These are phyloP conservation scores for Casuarina equisetifolia DNA, from an alignment of 306 rosid species.

Conservation along the genomic window DNA sequence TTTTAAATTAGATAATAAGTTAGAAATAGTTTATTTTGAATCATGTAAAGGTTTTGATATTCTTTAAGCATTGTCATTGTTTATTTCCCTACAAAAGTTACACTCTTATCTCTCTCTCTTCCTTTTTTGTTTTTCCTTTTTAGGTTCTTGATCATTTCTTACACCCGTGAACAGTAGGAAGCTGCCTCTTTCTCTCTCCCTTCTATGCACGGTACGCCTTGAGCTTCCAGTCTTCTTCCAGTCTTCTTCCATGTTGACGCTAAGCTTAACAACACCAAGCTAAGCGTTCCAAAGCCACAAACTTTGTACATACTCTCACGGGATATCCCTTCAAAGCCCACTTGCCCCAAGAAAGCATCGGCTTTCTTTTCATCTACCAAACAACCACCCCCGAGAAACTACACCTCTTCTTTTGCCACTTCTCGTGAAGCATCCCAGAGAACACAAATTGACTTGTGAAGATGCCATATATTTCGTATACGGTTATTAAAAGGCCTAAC, in stretches of 20 bases:
- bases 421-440: slow-evolving; percentile 27
- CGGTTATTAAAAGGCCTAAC: background rate
- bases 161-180: background rate
- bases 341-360: slow-evolving; percentile 29
- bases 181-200: background rate
- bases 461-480: background rate
- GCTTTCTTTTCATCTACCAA: slow-evolving; percentile 25
- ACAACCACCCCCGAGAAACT: slow-evolving; percentile 14
- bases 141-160: background rate
- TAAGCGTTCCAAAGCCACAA: slow-evolving; percentile 6
- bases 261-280: background rate
- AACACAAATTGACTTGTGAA: slow-evolving; percentile 5
- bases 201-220: background rate
- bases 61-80: too few relatives aligned
- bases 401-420: slow-evolving; percentile 4
- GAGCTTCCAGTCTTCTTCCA: background rate
- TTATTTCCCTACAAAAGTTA: too few relatives aligned
- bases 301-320: slow-evolving; percentile 32
- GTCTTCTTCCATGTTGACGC: background rate
- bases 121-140: too few relatives aligned
- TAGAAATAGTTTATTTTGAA: too few relatives aligned
- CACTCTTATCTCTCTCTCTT: too few relatives aligned
- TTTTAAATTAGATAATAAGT: too few relatives aligned
- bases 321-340: slow-evolving; percentile 27
- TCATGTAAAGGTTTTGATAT: too few relatives aligned